Base-by-base conservation (phyloP, 208 protist genomes). In the Acanthamoeba healyi region DNA sequence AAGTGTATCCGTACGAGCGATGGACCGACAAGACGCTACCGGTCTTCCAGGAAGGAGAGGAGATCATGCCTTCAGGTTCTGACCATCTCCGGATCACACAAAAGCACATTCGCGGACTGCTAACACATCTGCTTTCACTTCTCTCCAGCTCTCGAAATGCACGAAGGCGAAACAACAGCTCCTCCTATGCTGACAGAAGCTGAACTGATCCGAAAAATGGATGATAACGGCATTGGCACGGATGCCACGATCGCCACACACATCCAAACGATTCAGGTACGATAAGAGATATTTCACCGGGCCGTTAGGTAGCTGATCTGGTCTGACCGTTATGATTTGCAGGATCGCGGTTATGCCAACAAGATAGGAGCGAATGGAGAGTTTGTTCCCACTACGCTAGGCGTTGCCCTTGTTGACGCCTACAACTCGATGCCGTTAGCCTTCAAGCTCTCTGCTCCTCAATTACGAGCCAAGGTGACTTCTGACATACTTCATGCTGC, bases 161-260 rank as follows among this genome's bases (percentile, higher is more conserved):
- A 40, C 54, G 92, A 94, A 17, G 94, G 74, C 49, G 96, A 97
- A 67, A 99, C 99, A 26, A 95, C 97, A 87, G 94, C 99, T 34
- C 99, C 99, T 26, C 94, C 95, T n/a, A 98, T 99, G 56, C 94
- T 99, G 14, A 98, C 98, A 2, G 99, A 99, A 96, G 86, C 98
- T 0, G 99, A 99, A 36, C 95, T 99, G 17, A 99, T 99, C 51
- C 95, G 96, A 0, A 81, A 98, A 15, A 99, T 99, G 99, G 99
- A 99, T 82, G 98, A 98, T 89, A 97, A 99, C 94, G 98, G 98
- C 46, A 99, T 99, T 86, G 99, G 99, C 44, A 99, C 99, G 2
- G 99, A 99, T 96, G 99, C 99, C 4, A 99, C 99, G 22, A 99
- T 99, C 93, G 99, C 99, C 4, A 96, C 98, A 94, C 99, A 99